phyloP scores from a whole-genome alignment of 306 rosid species.

The Prunus campanulata region DNA sequence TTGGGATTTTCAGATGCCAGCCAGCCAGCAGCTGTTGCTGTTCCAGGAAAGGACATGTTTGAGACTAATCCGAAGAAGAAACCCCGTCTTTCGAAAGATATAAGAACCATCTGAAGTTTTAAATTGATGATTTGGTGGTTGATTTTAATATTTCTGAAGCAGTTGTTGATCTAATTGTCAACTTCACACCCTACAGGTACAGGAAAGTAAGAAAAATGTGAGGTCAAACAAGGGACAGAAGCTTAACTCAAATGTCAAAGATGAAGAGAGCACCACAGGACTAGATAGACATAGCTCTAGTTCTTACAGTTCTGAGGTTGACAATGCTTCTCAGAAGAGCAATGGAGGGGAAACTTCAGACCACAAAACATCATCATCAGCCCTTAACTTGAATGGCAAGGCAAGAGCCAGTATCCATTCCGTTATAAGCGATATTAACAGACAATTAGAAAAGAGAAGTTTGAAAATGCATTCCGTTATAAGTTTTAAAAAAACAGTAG shows the following conservation, averaged over 20 bases:
- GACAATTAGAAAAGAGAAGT: no score
- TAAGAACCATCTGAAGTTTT: constrained; percentile 29
- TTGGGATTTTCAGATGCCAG: constrained; percentile 25
- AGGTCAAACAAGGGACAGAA: constrained; percentile 44
- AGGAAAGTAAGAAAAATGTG: constrained; percentile 41
- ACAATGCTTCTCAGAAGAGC: constrained; percentile 52
- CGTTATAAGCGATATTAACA: no score
- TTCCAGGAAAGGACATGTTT: constrained; percentile 20
- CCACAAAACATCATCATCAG: constrained; percentile 27
- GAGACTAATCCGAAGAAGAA: no score
- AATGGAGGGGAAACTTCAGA: constrained; percentile 44
- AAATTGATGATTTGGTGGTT: not conserved
- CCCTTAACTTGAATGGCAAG: constrained; percentile 55
- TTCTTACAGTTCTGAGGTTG: constrained; percentile 63
- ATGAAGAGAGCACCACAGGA: constrained; percentile 36
- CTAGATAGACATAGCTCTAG: constrained; percentile 52
- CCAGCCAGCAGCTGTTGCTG: constrained; percentile 16
- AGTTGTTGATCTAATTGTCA: constrained; percentile 3
- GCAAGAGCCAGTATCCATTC: constrained; percentile 43
- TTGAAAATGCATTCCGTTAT: no score
- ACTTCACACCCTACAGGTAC: constrained; percentile 34
- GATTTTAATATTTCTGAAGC: not conserved
- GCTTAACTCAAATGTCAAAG: constrained; percentile 27
- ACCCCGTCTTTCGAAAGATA: constrained; percentile 35
- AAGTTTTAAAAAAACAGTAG: not conserved